These are phyloP conservation scores for Coemansia sp. DNA, from an alignment of 192 early-diverging fungal species.

Conservation along the genomic window DNA sequence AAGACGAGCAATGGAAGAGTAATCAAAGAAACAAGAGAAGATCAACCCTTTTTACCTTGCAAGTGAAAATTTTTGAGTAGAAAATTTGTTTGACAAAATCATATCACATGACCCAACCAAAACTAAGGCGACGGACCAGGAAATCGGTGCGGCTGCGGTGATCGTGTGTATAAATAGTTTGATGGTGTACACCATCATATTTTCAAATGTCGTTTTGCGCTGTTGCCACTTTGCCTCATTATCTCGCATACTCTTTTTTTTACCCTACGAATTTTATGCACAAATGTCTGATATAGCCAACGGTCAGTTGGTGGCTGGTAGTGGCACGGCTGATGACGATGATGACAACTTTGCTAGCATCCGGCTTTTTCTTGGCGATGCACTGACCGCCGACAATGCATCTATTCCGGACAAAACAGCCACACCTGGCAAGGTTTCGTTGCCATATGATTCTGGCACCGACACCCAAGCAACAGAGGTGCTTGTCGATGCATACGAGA, in stretches of 20 bases:
- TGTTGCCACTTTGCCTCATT: too few relatives aligned
- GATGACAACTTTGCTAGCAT: constrained; percentile 7
- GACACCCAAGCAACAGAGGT: constrained; percentile 13
- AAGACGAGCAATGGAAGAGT: background rate
- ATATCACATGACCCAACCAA: constrained; percentile 1
- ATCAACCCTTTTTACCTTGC: background rate
- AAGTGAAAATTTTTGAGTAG: background rate
- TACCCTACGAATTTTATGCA: background rate
- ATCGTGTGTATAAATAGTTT: background rate
- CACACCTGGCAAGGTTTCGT: constrained; percentile 17
- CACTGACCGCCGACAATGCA: background rate
- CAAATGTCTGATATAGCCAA: background rate
- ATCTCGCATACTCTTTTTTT: too few relatives aligned
- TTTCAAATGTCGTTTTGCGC: background rate
- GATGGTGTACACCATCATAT: background rate
- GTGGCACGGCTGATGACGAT: background rate
- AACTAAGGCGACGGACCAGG: background rate
- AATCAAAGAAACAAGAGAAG: background rate
- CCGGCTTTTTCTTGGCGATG: constrained; percentile 14
- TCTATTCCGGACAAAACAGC: background rate
- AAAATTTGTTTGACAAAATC: background rate
- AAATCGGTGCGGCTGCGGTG: too few relatives aligned
- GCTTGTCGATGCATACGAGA: constrained; percentile 20
- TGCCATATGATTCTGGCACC: constrained; percentile 15
- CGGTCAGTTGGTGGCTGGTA: background rate